These are phyloP conservation scores for Stylosanthes scabra DNA, from an alignment of 331 rosid genomes.

Conservation along the genomic window DNA sequence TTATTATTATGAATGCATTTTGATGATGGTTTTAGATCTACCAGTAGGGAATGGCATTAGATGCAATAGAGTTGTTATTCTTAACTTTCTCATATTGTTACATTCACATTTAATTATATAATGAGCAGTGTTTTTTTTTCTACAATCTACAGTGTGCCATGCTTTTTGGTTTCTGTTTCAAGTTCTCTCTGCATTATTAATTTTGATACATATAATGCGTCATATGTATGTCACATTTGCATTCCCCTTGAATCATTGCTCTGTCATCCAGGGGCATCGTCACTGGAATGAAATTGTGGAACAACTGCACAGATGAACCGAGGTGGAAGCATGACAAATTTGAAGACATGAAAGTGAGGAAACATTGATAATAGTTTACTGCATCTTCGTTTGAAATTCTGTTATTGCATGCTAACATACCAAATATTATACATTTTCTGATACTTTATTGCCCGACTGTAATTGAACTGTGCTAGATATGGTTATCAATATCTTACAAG, in stretches of 20 bases:
- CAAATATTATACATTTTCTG: conserved; percentile 3
- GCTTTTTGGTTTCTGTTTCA: neutral
- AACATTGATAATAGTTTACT: neutral
- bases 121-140: too few relatives aligned
- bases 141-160: too few relatives aligned
- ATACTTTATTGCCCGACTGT: conserved; percentile 6
- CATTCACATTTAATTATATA: too few relatives aligned
- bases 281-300: neutral
- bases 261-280: conserved; percentile 29
- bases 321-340: conserved; percentile 40
- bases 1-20: too few relatives aligned
- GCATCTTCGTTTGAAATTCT: conserved; percentile 10
- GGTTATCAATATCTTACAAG: neutral
- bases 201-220: neutral
- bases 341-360: conserved; percentile 30
- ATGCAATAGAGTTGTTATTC: too few relatives aligned
- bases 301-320: conserved; percentile 1
- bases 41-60: too few relatives aligned
- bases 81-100: too few relatives aligned
- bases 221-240: neutral
- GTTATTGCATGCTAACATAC: conserved; percentile 3
- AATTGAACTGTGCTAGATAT: neutral
- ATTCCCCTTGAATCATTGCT: conserved; percentile 10
- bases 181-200: neutral
- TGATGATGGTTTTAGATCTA: too few relatives aligned